Conservation (phyloP, 176 grass and related monocot genomes). For the Metroxylon sagu region DNA sequence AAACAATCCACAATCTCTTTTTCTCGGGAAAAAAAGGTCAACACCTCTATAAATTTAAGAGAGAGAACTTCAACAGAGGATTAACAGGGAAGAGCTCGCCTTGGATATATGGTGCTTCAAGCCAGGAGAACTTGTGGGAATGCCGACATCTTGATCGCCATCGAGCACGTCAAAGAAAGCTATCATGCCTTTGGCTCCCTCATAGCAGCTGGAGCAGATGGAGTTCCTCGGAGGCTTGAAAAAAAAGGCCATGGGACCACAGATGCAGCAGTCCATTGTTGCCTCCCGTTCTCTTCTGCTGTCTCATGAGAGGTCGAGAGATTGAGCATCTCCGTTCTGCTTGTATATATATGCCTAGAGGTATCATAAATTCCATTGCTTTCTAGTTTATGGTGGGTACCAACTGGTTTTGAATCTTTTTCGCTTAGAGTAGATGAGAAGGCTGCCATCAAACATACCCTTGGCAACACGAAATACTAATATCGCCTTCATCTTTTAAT, state of each 20-base stretch:
- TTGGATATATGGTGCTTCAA: slow-evolving; percentile 25
- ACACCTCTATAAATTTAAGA: too few species aligned
- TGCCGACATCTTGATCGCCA: neutral
- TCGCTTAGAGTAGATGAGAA: too few species aligned
- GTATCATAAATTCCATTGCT: neutral
- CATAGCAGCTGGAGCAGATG: slow-evolving; percentile 60
- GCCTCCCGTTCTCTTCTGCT: too few species aligned
- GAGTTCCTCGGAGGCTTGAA: slow-evolving; percentile 76
- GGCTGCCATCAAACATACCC: too few species aligned
- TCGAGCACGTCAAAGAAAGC: slow-evolving; percentile 26
- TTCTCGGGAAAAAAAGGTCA: too few species aligned
- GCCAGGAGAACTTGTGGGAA: neutral
- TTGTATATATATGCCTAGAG: neutral
- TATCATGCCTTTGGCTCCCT: slow-evolving; percentile 73
- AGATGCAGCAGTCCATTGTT: slow-evolving; percentile 90
- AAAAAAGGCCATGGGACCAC: slow-evolving; percentile 49
- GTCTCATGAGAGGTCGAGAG: too few species aligned
- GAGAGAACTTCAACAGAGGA: neutral
- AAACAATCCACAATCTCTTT: too few species aligned
- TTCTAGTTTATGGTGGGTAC: too few species aligned
- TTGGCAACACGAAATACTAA: too few species aligned
- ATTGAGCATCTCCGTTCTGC: too few species aligned
- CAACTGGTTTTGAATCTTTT: too few species aligned
- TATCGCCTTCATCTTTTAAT: too few species aligned
- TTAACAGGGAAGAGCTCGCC: slow-evolving; percentile 16